Conservation (phyloP, 495 filamentous ascomycete genomes). For the Aspergillus leporis region DNA sequence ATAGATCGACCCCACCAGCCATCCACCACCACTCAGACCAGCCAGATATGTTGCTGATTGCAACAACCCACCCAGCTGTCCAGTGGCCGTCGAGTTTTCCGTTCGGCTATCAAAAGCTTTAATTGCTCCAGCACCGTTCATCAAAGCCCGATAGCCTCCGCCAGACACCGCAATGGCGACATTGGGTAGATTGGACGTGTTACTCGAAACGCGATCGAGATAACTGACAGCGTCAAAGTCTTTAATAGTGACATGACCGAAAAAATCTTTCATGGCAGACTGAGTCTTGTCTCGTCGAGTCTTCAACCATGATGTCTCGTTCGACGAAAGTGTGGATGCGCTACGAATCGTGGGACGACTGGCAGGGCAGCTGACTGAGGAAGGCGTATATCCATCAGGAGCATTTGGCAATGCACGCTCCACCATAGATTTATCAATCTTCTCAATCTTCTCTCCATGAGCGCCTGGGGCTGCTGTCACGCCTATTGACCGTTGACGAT, state of each 20-base stretch:
- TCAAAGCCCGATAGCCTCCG: conserved; percentile 80
- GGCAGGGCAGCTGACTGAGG: conserved; percentile 40
- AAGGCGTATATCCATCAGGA: conserved; percentile 49
- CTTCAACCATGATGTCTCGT: conserved; percentile 71
- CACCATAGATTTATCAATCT: conserved; percentile 3
- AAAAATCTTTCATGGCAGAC: conserved; percentile 68
- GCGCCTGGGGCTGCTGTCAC: conserved; percentile 4
- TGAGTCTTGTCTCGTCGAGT: conserved; percentile 54
- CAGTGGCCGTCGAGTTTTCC: conserved; percentile 58
- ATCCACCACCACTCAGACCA: conserved; percentile 83
- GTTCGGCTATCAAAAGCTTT: conserved; percentile 84
- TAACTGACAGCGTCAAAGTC: conserved; percentile 75
- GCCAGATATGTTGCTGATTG: conserved; percentile 84
- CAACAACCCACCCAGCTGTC: conserved; percentile 81
- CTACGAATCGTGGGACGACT: conserved; percentile 52
- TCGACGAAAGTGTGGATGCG: conserved; percentile 58
- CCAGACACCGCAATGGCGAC: conserved; percentile 61
- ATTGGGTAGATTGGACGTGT: conserved; percentile 60
- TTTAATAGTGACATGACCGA: conserved; percentile 69
- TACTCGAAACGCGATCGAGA: conserved; percentile 57
- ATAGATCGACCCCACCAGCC: conserved; percentile 83
- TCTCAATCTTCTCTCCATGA: conserved; percentile 3
- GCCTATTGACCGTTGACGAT: neutral
- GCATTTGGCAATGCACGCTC: conserved; percentile 46
- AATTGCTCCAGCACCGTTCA: conserved; percentile 86